Base-by-base conservation (phyloP, 2,329 filamentous ascomycete species). In the Phaeosphaeria sp. region DNA sequence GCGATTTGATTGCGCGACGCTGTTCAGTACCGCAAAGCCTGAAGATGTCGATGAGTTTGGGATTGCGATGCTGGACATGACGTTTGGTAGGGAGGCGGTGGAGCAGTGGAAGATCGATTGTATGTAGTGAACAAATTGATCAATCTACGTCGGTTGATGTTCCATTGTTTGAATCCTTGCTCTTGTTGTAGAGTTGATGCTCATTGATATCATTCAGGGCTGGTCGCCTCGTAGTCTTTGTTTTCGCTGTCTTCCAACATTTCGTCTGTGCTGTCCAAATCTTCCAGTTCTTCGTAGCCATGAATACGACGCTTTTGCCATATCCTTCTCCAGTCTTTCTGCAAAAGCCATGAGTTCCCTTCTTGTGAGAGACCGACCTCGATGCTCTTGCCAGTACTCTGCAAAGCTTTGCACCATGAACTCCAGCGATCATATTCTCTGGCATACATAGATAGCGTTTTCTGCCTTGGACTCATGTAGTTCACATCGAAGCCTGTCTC, bases 41-140 rank as follows among this genome's bases (percentile, higher is more conserved):
- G 53, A 40, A 21, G 60, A 60, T 4, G 46, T 51, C 43, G 60
- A 63, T 49, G 60, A 59, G 27, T 58, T 63, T 49, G 53, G 36
- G 9, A 60, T 49, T 43, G 7, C 46, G 11, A 56, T 60, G 53
- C n/a, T 60, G 36, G 52, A 59, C 43, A 46, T 33, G 24, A 56
- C 40, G 6, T 54, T 57, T 49, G 56, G 57, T 21, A 56, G 49
- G 25, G 53, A 59, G 6, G 30, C 24, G n/a, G 21, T 47, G 22
- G 44, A 47, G 44, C 13, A 47, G n/a, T 47, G 44, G 44, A 47
- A 17, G 22, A 43, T 20, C 46, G 11, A 36, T 36, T 36, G 30
- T 36, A 7, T 13, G 6, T 36, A 36, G 30, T 13, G 15, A 36
- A 30, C n/a, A n/a, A n/a, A n/a, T n/a, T n/a, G n/a, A n/a, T n/a